Conservation (phyloP, 164 flowering plant genomes). For the Umbilicus rupestris region DNA sequence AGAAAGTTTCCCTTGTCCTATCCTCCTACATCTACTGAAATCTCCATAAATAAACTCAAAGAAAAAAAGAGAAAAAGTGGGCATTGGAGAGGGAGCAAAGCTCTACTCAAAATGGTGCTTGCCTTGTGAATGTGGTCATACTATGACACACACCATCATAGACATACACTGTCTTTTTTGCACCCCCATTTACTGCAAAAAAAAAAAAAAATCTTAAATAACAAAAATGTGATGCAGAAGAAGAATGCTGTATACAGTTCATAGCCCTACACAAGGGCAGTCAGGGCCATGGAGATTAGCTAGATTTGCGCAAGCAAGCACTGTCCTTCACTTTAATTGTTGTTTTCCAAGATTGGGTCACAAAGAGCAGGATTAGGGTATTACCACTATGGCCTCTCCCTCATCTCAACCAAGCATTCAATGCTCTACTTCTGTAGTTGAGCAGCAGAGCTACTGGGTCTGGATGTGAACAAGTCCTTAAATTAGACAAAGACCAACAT, state of each 20-base stretch:
- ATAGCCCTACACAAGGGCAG: conserved; percentile 3
- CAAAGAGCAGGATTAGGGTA: neutral
- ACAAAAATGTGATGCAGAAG: too few species aligned
- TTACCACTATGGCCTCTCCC: too few species aligned
- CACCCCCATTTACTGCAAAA: neutral
- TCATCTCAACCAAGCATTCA: too few species aligned
- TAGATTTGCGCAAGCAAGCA: conserved; percentile 2
- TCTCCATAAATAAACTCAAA: neutral
- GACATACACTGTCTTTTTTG: neutral
- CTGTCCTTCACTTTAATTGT: neutral
- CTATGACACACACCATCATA: conserved; percentile 4
- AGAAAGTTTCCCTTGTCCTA: neutral
- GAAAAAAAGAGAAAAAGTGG: neutral
- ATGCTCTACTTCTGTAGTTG: too few species aligned
- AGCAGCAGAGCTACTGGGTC: too few species aligned
- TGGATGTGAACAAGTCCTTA: too few species aligned
- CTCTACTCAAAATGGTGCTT: neutral
- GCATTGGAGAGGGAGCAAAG: neutral
- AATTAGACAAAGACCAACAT: too few species aligned
- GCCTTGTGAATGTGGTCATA: neutral
- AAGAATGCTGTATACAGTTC: neutral
- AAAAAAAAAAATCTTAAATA: neutral
- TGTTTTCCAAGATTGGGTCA: neutral
- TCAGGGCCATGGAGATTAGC: neutral
- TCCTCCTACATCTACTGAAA: neutral